phyloP scores from a whole-genome alignment of 2,329 filamentous ascomycete genomes.

The Xenosphaeropsis pyriputrescens region DNA sequence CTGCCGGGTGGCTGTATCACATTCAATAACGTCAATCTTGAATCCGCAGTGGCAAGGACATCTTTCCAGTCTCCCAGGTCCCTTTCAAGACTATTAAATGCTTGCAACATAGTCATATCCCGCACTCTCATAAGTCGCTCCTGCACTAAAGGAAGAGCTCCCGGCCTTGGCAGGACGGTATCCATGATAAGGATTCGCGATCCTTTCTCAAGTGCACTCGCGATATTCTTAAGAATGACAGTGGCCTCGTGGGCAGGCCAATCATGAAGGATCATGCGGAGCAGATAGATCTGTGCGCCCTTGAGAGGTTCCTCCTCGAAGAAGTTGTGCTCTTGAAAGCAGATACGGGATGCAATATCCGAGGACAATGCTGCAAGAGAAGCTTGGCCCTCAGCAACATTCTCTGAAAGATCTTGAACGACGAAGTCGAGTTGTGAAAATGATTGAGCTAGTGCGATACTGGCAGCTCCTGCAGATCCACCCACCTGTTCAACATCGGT shows the following conservation, averaged over 20 bases:
- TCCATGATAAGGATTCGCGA: neutral
- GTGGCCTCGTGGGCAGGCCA: neutral
- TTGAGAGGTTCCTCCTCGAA: constrained; percentile 10
- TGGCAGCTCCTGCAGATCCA: constrained; percentile 19
- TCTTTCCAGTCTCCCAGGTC: too few relatives aligned
- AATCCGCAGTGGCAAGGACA: too few relatives aligned
- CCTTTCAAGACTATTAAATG: too few relatives aligned
- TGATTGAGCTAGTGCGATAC: constrained; percentile 16
- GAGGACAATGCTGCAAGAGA: constrained; percentile 2
- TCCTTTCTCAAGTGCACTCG: neutral
- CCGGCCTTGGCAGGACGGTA: neutral
- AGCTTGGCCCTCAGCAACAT: constrained; percentile 3
- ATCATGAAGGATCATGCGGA: neutral
- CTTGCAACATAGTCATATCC: too few relatives aligned
- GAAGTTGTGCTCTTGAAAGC: constrained; percentile 11
- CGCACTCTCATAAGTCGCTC: too few relatives aligned
- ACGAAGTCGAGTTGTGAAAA: constrained; percentile 17
- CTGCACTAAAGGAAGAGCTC: too few relatives aligned
- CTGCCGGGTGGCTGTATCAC: too few relatives aligned
- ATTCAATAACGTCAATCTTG: too few relatives aligned
- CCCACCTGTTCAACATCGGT: too few relatives aligned
- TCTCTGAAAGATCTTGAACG: constrained; percentile 15
- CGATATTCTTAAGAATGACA: neutral
- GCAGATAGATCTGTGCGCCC: neutral
- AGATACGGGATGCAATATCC: constrained; percentile 8